Conservation (phyloP, 306 rosid species). For the Malus domestica region DNA sequence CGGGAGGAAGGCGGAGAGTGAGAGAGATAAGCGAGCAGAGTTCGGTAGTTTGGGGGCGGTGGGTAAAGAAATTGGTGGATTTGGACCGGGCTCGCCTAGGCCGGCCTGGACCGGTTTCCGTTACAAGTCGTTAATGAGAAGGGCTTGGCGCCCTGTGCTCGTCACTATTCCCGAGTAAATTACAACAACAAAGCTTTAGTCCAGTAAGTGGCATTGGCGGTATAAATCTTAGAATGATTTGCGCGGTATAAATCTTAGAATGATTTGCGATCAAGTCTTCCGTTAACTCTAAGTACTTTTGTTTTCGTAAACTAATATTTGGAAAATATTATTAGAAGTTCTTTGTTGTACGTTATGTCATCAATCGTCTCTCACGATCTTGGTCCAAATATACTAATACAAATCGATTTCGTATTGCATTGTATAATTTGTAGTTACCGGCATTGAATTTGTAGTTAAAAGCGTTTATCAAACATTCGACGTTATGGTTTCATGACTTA, state of each 20-base stretch:
- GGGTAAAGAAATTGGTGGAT: slow-evolving; percentile 4
- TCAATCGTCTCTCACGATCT: not conserved
- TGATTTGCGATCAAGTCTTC: too few relatives aligned
- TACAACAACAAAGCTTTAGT: too few relatives aligned
- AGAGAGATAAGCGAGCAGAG: not conserved
- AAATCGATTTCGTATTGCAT: not conserved
- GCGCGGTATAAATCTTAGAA: too few relatives aligned
- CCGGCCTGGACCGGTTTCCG: slow-evolving; percentile 70
- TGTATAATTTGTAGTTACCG: not conserved
- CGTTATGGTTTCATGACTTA: not conserved
- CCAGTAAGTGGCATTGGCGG: too few relatives aligned
- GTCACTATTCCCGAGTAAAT: slow-evolving; percentile 55
- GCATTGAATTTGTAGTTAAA: not conserved
- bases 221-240: too few relatives aligned
- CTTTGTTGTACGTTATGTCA: not conserved
- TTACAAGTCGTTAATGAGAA: slow-evolving; percentile 52
- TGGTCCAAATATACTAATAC: not conserved
- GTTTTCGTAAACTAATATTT: too few relatives aligned
- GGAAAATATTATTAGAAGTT: too few relatives aligned
- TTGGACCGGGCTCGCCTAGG: slow-evolving; percentile 38
- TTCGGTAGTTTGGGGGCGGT: slow-evolving; percentile 7
- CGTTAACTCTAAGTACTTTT: too few relatives aligned
- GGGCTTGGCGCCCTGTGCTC: slow-evolving; percentile 75
- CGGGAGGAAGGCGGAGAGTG: not conserved
- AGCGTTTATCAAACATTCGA: too few relatives aligned